Base-by-base conservation (phyloP, 768 basidiomycete species). In the Trametes coccinea region DNA sequence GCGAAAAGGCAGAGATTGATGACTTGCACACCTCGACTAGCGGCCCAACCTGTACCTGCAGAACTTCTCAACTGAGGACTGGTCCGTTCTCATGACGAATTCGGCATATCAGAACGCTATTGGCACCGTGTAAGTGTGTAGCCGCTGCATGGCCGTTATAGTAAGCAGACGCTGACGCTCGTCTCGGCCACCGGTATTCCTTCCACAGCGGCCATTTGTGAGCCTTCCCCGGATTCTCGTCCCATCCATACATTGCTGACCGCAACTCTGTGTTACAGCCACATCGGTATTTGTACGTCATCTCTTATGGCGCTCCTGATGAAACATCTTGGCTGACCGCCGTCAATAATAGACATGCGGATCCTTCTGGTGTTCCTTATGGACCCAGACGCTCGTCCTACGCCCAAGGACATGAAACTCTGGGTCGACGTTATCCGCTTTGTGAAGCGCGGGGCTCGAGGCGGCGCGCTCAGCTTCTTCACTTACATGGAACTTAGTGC, bases 361-460 rank as follows among this genome's bases (percentile, higher is more conserved):
- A 80, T 82, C 27, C 77, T 83, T 11, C 71, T 82, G 8, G 78
- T 77, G 2, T 76, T 83, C 47, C 76, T 84, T 29, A 72, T 82
- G 63, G 81, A 84, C 67, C 60, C 71, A n/a, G 68, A 67, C 44
- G 78, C 82, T 0, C 74, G 80, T 0, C 83, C 82, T 0, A 61
- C 71, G 11, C 72, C 77, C 2, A 77, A 78, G 53, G 81, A 82
- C 64, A 83, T 82, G 82, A 80, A 81, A 69, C 74, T 83, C 11
- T 84, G 83, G 83, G 83, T 85, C 31, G 82, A 84, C 68, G 73
- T 77, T 33, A 70, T 83, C 31, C 76, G 79, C 17, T 84, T 79
- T 69, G 65, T 84, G 68, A 84, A 84, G 72, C 73, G 74, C 17
- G 80, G 80, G 51, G 79, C 81, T 1, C 74, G 74, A 0, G 77